Evolutionary conservation across 345 rosid species (phyloP).

Genomic region (Abelmoschus esculentus): DNA sequence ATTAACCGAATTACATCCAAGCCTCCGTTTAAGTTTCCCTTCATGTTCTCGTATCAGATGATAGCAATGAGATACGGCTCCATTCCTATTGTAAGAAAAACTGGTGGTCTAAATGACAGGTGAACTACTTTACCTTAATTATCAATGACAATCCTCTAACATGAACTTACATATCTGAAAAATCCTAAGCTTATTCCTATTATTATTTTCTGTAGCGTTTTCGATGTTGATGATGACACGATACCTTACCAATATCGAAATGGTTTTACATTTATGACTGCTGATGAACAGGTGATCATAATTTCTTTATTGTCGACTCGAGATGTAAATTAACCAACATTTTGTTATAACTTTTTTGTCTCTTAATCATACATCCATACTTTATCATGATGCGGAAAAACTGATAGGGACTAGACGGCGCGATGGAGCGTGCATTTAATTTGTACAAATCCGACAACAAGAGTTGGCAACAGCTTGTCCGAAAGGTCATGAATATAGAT

Average conservation of each 20-base stretch:
- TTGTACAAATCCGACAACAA: slow-evolving; percentile 43
- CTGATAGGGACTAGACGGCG: slow-evolving; percentile 51
- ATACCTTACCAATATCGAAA: slow-evolving; percentile 61
- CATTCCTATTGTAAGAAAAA: slow-evolving; percentile 75
- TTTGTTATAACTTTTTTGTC: neutral
- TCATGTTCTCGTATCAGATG: slow-evolving; percentile 42
- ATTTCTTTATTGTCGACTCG: neutral
- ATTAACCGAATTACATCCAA: neutral
- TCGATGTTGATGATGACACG: slow-evolving; percentile 73
- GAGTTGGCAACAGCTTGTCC: slow-evolving; percentile 61
- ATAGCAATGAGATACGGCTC: slow-evolving; percentile 92
- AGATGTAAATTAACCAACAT: neutral
- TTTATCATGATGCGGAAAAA: neutral
- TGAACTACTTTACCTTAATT: slow-evolving; percentile 18
- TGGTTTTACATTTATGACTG: slow-evolving; percentile 61
- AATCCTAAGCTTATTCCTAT: neutral
- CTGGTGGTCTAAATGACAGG: slow-evolving; percentile 97
- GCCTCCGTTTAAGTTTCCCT: neutral
- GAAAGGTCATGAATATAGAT: slow-evolving; percentile 70
- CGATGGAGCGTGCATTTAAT: slow-evolving; percentile 65
- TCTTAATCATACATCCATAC: neutral
- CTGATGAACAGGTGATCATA: slow-evolving; percentile 67
- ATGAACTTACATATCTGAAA: slow-evolving; percentile 7
- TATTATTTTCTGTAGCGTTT: slow-evolving; percentile 43
- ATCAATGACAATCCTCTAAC: neutral